phyloP scores from a whole-genome alignment of 2,329 filamentous ascomycete genomes.

The Xylariaceae sp. region DNA sequence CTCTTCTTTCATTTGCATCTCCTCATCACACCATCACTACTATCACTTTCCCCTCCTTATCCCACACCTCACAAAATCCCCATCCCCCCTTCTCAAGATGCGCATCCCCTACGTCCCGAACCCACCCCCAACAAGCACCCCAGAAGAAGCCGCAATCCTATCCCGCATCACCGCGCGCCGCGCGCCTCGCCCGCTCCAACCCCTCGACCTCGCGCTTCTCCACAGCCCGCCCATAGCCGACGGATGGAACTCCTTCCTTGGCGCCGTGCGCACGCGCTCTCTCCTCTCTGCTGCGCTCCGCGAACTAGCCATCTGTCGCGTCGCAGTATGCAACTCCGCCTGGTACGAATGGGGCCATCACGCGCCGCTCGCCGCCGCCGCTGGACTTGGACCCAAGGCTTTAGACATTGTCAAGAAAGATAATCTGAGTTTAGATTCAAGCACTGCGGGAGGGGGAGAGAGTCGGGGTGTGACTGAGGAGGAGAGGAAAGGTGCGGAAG shows the following conservation, averaged over 20 bases:
- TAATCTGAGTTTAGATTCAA: conserved; percentile 6
- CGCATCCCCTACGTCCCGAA: conserved; percentile 70
- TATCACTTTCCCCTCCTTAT: background rate
- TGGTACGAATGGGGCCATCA: conserved; percentile 89
- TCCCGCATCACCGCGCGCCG: conserved; percentile 70
- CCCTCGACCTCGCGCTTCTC: conserved; percentile 77
- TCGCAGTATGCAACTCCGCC: conserved; percentile 79
- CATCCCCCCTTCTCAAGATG: conserved; percentile 54
- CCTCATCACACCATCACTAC: background rate
- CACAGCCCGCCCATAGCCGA: conserved; percentile 77
- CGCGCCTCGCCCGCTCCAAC: conserved; percentile 71
- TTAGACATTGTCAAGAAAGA: conserved; percentile 49
- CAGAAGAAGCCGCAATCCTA: conserved; percentile 64
- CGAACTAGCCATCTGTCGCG: conserved; percentile 81
- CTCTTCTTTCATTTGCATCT: too few relatives aligned
- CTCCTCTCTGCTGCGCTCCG: conserved; percentile 62
- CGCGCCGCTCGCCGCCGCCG: conserved; percentile 68
- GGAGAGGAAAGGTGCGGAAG: conserved; percentile 34
- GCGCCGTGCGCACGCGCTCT: conserved; percentile 64
- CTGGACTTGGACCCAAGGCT: conserved; percentile 61
- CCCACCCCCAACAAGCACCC: conserved; percentile 53
- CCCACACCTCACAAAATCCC: background rate
- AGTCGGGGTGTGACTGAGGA: conserved; percentile 33
- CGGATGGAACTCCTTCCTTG: conserved; percentile 76
- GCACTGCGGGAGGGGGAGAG: background rate